A percentile compares a stretch with the other conserved stretches of the same genome.
These are phyloP conservation scores for Aspergillus bombycis DNA, from an alignment of 2,329 filamentous ascomycete species.

Conservation along the genomic window DNA sequence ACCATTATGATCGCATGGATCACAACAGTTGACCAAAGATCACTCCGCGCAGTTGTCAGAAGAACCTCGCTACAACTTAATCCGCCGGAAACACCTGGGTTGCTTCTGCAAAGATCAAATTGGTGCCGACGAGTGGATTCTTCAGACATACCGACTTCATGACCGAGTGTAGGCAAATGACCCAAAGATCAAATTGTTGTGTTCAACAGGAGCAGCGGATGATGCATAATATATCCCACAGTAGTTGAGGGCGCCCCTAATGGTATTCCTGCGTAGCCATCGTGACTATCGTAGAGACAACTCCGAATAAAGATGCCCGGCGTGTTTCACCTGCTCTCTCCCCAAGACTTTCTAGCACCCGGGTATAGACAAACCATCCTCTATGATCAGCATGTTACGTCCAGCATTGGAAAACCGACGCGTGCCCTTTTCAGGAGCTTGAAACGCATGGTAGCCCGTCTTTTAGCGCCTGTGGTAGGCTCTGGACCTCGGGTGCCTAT, in stretches of 20 bases:
- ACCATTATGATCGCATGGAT: constrained; percentile 29
- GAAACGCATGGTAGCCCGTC: constrained; percentile 52
- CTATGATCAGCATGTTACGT: constrained; percentile 64
- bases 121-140: constrained; percentile 63
- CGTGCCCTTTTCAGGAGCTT: constrained; percentile 45
- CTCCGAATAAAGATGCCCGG: constrained; percentile 53
- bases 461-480: constrained; percentile 43
- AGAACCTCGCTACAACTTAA: constrained; percentile 59
- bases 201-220: constrained; percentile 34
- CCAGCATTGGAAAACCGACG: constrained; percentile 60
- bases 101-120: constrained; percentile 24
- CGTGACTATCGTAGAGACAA: constrained; percentile 53
- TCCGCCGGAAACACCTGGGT: constrained; percentile 30
- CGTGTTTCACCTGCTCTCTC: constrained; percentile 57
- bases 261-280: constrained; percentile 21
- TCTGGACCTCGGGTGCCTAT: constrained; percentile 59
- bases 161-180: constrained; percentile 51
- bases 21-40: constrained; percentile 35
- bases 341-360: constrained; percentile 37
- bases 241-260: constrained; percentile 1
- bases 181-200: constrained; percentile 32
- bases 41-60: constrained; percentile 46
- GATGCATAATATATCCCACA: constrained; percentile 19
- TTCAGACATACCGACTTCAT: constrained; percentile 26
- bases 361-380: constrained; percentile 57